Evolutionary conservation across 257 asterid species (phyloP).

Genomic region (Plectranthus barbatus): DNA sequence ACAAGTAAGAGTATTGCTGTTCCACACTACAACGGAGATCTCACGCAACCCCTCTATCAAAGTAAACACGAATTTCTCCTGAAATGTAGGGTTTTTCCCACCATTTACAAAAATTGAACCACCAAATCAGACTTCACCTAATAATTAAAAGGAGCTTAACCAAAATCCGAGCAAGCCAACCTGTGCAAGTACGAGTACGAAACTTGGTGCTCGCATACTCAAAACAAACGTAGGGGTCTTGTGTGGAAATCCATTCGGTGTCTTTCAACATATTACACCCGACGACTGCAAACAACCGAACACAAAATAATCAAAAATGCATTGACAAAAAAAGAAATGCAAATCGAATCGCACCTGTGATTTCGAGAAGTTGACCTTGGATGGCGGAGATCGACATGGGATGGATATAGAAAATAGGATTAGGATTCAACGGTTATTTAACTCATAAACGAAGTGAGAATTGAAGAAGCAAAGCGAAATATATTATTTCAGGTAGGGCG

Average conservation of each 20-base stretch:
- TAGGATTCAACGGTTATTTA: too few relatives aligned
- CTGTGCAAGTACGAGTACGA: conserved; percentile 94
- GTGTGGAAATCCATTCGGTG: conserved; percentile 90
- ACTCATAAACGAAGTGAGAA: too few relatives aligned
- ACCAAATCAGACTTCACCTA: not conserved
- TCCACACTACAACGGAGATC: conserved; percentile 61
- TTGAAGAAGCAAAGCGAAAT: too few relatives aligned
- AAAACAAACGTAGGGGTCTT: conserved; percentile 88
- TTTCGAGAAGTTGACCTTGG: conserved; percentile 84
- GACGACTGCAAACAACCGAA: too few relatives aligned
- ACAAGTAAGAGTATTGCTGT: conserved; percentile 88
- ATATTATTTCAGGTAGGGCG: too few relatives aligned
- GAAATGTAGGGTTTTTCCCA: conserved; percentile 87
- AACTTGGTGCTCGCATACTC: conserved; percentile 66
- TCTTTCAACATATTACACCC: conserved; percentile 66
- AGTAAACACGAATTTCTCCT: conserved; percentile 82
- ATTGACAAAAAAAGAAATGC: too few relatives aligned
- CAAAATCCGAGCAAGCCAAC: conserved; percentile 30
- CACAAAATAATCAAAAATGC: not conserved
- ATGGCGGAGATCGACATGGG: conserved; percentile 73
- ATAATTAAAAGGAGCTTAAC: not conserved
- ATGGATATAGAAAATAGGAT: too few relatives aligned
- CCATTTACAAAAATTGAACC: conserved; percentile 62
- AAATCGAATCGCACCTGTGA: conserved; percentile 51
- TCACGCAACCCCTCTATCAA: conserved; percentile 82